Base-by-base conservation (phyloP, 208 protist genomes). In the Angomonas desouzai region DNA sequence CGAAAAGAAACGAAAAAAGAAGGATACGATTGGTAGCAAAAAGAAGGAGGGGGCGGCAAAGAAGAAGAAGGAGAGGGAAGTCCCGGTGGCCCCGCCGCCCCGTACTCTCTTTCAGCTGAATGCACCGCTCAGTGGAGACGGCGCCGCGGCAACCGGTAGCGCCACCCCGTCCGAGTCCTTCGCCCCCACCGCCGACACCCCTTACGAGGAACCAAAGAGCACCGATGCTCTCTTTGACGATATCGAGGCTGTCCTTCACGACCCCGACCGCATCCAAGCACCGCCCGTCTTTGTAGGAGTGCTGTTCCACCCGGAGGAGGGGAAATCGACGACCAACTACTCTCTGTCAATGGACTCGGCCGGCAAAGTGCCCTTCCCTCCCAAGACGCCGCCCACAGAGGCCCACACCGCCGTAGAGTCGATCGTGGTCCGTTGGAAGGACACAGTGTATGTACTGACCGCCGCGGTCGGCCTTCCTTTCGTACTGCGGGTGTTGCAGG, bases 231-330 rank as follows among this genome's bases (percentile, higher is more conserved):
- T 93, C 11, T 86, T 90, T 58, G 23, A 55, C 18, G 79, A 87
- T 33, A 30, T 91, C 34, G 66, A 68, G 22, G 62, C 57, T 18
- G 64, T 74, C 10, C 73, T 95, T 20, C 71, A 86, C 49, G 85
- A 95, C 68, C 81, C 79, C 0, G 75, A 92, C 64, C 83, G 85
- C 68, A 92, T 92, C 60, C 89, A 95, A 36, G 84, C 83, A 6
- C 89, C 89, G 16, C 81, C 79, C 20, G 64, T 95, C 18, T 95
- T 87, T 70, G 81, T 91, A 11, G 89, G 81, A 0, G 66, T 95
- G 57, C 32, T 77, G 29, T 4, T 57, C 13, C 11, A 29, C 9
- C 11, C n/a, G n/a, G n/a, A 57, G 11, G 29, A 16, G 9, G 51
- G 25, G 13, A 36, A 11, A 36, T 4, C 3, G 28, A 36, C n/a